A percentile compares a stretch with the other conserved stretches of the same genome.
Conservation (phyloP, 805 yeast genomes). For the Myxozyma sirexii region DNA sequence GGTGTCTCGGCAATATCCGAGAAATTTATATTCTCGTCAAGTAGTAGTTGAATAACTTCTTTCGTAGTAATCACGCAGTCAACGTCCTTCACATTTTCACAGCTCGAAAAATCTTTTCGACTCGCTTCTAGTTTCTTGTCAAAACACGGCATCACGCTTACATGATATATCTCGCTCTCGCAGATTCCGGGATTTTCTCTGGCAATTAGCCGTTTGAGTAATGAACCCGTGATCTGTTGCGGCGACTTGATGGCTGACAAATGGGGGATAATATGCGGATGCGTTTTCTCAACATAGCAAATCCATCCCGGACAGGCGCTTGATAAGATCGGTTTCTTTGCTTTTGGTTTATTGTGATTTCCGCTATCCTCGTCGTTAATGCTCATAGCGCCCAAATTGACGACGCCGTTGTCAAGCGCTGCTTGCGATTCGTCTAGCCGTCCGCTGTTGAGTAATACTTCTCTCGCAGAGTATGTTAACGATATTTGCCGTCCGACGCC, state of each 20-base stretch:
- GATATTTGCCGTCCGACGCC: conserved; percentile 77
- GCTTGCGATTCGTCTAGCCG: neutral
- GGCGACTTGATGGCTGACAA: conserved; percentile 82
- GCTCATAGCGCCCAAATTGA: conserved; percentile 5
- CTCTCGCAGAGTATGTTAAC: conserved; percentile 52
- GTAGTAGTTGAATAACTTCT: conserved; percentile 74
- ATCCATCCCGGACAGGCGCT: conserved; percentile 97
- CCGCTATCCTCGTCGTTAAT: neutral
- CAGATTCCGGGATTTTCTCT: conserved; percentile 41
- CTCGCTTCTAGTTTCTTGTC: conserved; percentile 96
- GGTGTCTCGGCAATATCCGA: conserved; percentile 4
- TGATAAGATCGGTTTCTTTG: conserved; percentile 57
- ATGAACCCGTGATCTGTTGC: conserved; percentile 86
- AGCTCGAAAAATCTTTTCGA: conserved; percentile 62
- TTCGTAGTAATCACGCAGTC: conserved; percentile 94
- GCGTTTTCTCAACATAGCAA: conserved; percentile 92
- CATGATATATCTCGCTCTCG: conserved; percentile 62
- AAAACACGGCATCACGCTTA: conserved; percentile 94
- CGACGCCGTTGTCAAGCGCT: neutral
- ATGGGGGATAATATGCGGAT: conserved; percentile 74
- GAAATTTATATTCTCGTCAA: conserved; percentile 50
- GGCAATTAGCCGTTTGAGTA: conserved; percentile 59
- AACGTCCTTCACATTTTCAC: conserved; percentile 58
- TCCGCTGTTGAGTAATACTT: conserved; percentile 35
- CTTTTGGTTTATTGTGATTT: neutral